Evolutionary conservation across 495 filamentous ascomycete genomes (phyloP).

Genomic region (Aspergillus nanangensis): DNA sequence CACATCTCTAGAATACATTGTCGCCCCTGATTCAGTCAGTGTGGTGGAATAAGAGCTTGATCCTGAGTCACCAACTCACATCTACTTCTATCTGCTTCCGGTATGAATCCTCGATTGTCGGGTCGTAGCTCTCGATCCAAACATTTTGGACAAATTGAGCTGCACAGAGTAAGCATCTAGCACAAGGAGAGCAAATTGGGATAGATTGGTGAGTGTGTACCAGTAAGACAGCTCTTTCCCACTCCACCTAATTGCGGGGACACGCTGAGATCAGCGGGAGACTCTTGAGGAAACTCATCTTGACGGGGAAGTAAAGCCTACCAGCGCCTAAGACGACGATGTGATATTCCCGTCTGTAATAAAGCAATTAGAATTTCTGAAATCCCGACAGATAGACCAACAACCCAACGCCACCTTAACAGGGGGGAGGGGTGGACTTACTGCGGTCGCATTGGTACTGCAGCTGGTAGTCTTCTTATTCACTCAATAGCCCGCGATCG

Average conservation of each 20-base stretch:
- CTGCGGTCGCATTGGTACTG: conserved; percentile 49
- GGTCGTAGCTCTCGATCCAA: conserved; percentile 99
- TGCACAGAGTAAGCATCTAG: conserved; percentile 29
- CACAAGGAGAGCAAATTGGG: neutral
- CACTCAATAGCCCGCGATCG: neutral
- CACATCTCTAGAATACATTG: conserved; percentile 97
- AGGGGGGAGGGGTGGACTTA: too few species aligned
- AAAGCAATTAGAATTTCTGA: conserved; percentile 20
- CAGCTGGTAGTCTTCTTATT: neutral
- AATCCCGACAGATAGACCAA: too few species aligned
- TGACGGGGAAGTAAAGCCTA: conserved; percentile 34
- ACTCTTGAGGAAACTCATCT: conserved; percentile 5
- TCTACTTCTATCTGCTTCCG: conserved; percentile 91
- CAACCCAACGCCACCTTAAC: too few species aligned
- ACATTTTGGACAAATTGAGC: conserved; percentile 99
- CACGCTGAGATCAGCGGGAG: conserved; percentile 7
- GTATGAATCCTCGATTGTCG: conserved; percentile 98
- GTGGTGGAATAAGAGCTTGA: conserved; percentile 1
- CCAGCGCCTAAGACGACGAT: conserved; percentile 89
- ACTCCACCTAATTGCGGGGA: conserved; percentile 69
- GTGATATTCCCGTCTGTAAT: conserved; percentile 75
- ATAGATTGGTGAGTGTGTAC: conserved; percentile 43
- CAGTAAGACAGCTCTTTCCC: conserved; percentile 96
- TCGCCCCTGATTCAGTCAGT: conserved; percentile 61
- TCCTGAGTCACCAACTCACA: conserved; percentile 51